Percentiles rank a stretch among this genome's conserved stretches.
Conservation (phyloP, 164 flowering plant genomes). For the Paratinospora sagittata region DNA sequence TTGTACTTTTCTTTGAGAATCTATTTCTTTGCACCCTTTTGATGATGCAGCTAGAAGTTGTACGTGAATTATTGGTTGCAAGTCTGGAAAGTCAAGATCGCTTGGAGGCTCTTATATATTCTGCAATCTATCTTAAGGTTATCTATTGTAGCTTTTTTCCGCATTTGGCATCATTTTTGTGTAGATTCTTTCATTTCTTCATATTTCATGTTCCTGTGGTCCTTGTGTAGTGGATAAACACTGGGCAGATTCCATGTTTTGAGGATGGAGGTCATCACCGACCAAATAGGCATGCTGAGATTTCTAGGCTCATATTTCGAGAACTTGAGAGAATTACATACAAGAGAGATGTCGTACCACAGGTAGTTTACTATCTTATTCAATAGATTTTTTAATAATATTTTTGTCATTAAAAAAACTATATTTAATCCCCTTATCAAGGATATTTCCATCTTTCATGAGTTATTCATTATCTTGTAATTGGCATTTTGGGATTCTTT, state of each 20-base stretch:
- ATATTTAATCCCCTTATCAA: not conserved
- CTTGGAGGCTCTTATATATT: slow-evolving; percentile 68
- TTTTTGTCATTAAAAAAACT: too few species aligned
- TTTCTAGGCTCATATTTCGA: slow-evolving; percentile 84
- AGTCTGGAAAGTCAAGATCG: slow-evolving; percentile 38
- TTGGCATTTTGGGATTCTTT: too few species aligned
- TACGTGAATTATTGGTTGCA: slow-evolving; percentile 59
- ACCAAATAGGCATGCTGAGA: slow-evolving; percentile 97
- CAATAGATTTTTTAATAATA: not conserved
- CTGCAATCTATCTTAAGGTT: slow-evolving; percentile 95
- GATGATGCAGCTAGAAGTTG: slow-evolving; percentile 68
- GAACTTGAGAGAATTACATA: slow-evolving; percentile 66
- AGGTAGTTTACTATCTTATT: slow-evolving; percentile 37
- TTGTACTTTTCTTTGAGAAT: not conserved
- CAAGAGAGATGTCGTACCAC: slow-evolving; percentile 52
- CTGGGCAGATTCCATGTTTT: slow-evolving; percentile 93
- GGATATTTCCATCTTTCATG: not conserved
- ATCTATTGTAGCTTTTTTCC: not conserved
- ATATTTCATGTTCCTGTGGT: not conserved
- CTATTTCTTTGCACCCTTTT: not conserved
- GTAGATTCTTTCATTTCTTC: not conserved
- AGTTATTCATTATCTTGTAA: too few species aligned
- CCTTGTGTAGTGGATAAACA: slow-evolving; percentile 88
- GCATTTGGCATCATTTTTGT: not conserved
- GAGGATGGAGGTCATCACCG: slow-evolving; percentile 97